phyloP scores from a whole-genome alignment of 139 green algal species.

The Chara braunii region DNA sequence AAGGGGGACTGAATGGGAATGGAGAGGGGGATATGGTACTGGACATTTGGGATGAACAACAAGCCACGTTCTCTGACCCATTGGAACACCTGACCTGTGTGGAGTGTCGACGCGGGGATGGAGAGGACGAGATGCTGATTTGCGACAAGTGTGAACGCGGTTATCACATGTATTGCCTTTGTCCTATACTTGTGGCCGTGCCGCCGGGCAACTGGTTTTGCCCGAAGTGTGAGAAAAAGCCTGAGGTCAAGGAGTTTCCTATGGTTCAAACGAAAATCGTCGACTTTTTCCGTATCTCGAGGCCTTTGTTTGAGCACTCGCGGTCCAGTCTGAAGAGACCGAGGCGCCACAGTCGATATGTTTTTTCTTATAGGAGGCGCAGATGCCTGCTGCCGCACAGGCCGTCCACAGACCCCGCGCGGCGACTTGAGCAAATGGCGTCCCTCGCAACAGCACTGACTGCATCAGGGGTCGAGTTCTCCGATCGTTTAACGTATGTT shows the following conservation, averaged over 20 bases:
- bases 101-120: conserved; percentile 13
- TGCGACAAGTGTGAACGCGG: conserved; percentile 49
- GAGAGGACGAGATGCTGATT: conserved; percentile 45
- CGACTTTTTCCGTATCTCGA: conserved; percentile 28
- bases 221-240: conserved; percentile 22
- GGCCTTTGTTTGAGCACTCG: background rate
- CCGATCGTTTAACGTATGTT: conserved; percentile 8
- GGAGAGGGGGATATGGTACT: too few species aligned
- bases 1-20: too few species aligned
- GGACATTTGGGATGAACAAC: too few species aligned
- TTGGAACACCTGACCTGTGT: conserved; percentile 22
- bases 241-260: conserved; percentile 24
- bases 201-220: conserved; percentile 49
- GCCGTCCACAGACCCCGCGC: conserved; percentile 7
- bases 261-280: conserved; percentile 21
- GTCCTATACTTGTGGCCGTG: conserved; percentile 33
- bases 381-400: conserved; percentile 16
- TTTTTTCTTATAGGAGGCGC: background rate
- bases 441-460: conserved; percentile 27
- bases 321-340: background rate
- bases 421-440: conserved; percentile 10
- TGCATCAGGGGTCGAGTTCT: conserved; percentile 10
- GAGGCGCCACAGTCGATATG: background rate
- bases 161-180: conserved; percentile 49
- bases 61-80: too few species aligned